phyloP scores from a whole-genome alignment of 2,329 filamentous ascomycete species.

The Trichoderma lentiforme region DNA sequence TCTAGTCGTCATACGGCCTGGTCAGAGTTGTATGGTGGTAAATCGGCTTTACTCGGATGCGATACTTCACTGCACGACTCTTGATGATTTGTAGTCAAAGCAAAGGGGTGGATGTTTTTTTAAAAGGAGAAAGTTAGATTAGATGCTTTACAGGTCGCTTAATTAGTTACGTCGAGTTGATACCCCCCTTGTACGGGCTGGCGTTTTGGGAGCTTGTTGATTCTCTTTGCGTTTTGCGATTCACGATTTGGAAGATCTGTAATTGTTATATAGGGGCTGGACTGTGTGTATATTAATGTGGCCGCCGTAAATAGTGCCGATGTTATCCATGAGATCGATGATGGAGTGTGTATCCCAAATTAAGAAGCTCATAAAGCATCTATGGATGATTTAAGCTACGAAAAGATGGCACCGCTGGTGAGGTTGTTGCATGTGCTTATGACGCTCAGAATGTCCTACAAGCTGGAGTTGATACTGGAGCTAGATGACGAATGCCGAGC shows the following conservation, averaged over 20 bases:
- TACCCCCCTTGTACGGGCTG: constrained; percentile 4
- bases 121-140: background rate
- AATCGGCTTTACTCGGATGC: constrained; percentile 46
- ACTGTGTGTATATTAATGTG: background rate
- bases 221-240: background rate
- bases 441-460: background rate
- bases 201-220: background rate
- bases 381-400: background rate
- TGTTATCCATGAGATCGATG: background rate
- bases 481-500: constrained; percentile 11
- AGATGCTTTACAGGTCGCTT: background rate
- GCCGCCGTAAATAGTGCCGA: background rate
- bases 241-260: background rate
- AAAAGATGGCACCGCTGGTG: background rate
- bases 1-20: constrained; percentile 42
- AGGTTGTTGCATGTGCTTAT: background rate
- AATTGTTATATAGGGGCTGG: background rate
- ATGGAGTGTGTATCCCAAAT: background rate
- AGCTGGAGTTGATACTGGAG: background rate
- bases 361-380: no score
- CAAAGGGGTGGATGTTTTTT: background rate
- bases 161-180: background rate
- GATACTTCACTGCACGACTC: constrained; percentile 40
- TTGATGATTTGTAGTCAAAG: constrained; percentile 22
- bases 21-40: constrained; percentile 36